A percentile compares a stretch with the other conserved stretches of the same genome.
Evolutionary conservation across 2,329 filamentous ascomycete genomes (phyloP).

Genomic region (Coniochaeta prunicola): DNA sequence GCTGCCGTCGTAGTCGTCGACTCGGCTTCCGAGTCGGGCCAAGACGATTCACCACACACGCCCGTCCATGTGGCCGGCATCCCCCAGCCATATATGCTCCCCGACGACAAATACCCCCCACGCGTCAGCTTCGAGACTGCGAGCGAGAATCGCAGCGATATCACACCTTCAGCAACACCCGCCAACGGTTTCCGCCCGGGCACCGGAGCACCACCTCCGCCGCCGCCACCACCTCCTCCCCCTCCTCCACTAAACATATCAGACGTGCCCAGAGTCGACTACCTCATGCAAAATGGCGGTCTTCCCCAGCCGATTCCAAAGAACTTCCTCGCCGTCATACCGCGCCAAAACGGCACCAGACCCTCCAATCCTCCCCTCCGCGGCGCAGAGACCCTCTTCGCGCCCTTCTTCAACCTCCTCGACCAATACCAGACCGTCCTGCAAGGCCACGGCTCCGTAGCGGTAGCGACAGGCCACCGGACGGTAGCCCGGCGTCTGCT

Average conservation of each 20-base stretch:
- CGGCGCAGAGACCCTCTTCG: constrained; percentile 69
- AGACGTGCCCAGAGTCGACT: constrained; percentile 79
- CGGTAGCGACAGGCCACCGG: constrained; percentile 89
- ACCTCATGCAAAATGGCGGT: constrained; percentile 83
- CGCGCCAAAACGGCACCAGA: constrained; percentile 46
- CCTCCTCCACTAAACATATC: constrained; percentile 65
- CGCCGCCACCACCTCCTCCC: constrained; percentile 59
- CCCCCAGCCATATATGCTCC: constrained; percentile 33
- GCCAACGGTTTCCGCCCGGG: constrained; percentile 25
- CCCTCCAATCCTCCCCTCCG: constrained; percentile 57
- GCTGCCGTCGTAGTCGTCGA: constrained; percentile 33
- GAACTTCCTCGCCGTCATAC: constrained; percentile 61
- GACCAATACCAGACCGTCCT: constrained; percentile 83
- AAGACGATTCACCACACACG: constrained; percentile 53
- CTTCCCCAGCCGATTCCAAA: constrained; percentile 65
- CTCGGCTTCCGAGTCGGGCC: constrained; percentile 41
- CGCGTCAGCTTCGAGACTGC: constrained; percentile 24
- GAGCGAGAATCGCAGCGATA: constrained; percentile 23
- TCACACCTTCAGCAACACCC: constrained; percentile 30
- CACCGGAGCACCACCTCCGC: constrained; percentile 29
- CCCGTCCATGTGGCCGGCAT: constrained; percentile 50
- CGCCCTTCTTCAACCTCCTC: constrained; percentile 73
- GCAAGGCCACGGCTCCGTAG: constrained; percentile 76
- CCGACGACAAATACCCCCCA: constrained; percentile 26
- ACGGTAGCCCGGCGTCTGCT: constrained; percentile 87